A percentile compares a stretch with the other conserved stretches of the same genome.
Conservation (phyloP, 2,329 filamentous ascomycete genomes). For the Biscogniauxia mediterranea region DNA sequence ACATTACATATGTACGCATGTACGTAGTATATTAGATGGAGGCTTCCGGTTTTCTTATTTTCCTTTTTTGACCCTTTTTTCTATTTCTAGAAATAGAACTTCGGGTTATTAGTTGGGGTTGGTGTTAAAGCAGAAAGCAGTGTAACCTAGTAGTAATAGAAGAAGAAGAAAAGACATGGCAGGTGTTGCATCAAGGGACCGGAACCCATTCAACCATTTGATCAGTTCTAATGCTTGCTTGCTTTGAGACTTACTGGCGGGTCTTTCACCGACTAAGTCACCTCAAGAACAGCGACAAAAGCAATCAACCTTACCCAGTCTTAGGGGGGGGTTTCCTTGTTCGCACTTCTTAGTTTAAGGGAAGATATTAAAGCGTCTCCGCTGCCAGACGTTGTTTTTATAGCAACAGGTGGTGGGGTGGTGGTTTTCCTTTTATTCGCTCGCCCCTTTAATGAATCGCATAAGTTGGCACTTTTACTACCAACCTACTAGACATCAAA, state of each 20-base stretch:
- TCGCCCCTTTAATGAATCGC: neutral
- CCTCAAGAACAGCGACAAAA: neutral
- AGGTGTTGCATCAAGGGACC: neutral
- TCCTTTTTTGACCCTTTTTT: neutral
- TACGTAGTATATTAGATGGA: neutral
- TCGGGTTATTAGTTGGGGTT: neutral
- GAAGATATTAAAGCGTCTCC: no score
- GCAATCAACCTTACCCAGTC: neutral
- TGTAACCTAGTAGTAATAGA: neutral
- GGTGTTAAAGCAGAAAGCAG: neutral
- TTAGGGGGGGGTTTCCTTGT: neutral
- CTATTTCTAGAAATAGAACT: neutral
- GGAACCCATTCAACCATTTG: neutral
- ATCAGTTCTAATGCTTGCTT: neutral
- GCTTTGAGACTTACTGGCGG: neutral
- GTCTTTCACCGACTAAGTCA: neutral
- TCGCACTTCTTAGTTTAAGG: neutral
- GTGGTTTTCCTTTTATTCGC: neutral
- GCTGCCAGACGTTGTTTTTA: no score
- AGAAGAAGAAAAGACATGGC: neutral
- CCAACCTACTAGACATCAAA: no score
- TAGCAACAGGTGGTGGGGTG: no score
- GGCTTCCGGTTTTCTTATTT: no score
- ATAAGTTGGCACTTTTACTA: neutral
- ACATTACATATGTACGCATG: neutral